These are phyloP conservation scores for Crithidia fasciculata DNA, from an alignment of 208 protist species.

Conservation along the genomic window DNA sequence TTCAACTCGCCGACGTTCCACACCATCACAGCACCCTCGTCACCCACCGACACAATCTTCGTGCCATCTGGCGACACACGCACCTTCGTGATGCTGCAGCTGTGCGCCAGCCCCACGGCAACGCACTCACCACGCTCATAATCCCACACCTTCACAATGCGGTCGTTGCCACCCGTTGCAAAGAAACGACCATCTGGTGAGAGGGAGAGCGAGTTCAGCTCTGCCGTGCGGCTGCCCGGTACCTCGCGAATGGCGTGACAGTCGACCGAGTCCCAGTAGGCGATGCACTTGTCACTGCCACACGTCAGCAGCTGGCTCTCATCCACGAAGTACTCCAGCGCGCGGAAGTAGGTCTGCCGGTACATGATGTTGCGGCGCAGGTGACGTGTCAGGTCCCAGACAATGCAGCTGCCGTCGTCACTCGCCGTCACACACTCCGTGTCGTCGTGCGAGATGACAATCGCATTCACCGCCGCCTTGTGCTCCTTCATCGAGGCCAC, in stretches of 20 bases:
- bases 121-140: constrained; percentile 93
- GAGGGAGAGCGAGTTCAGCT: constrained; percentile 93
- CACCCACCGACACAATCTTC: constrained; percentile 92
- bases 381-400: constrained; percentile 94
- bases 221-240: constrained; percentile 86
- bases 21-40: constrained; percentile 94
- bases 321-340: constrained; percentile 89
- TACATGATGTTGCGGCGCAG: constrained; percentile 95
- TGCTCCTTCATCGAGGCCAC: constrained; percentile 96
- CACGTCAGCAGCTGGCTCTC: constrained; percentile 95
- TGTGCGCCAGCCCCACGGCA: constrained; percentile 92
- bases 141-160: constrained; percentile 95
- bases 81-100: constrained; percentile 93
- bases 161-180: constrained; percentile 91
- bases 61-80: constrained; percentile 88
- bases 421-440: constrained; percentile 93
- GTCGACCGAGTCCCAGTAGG: constrained; percentile 96
- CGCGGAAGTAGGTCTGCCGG: constrained; percentile 95
- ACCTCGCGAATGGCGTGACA: constrained; percentile 94
- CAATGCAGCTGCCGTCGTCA: constrained; percentile 96
- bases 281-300: constrained; percentile 93
- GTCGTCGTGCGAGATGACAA: constrained; percentile 87
- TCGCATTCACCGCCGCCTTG: constrained; percentile 91
- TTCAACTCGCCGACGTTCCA: constrained; percentile 84
- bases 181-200: constrained; percentile 88